Conservation (phyloP, 805 yeast genomes). For the Candida nanaspora region DNA sequence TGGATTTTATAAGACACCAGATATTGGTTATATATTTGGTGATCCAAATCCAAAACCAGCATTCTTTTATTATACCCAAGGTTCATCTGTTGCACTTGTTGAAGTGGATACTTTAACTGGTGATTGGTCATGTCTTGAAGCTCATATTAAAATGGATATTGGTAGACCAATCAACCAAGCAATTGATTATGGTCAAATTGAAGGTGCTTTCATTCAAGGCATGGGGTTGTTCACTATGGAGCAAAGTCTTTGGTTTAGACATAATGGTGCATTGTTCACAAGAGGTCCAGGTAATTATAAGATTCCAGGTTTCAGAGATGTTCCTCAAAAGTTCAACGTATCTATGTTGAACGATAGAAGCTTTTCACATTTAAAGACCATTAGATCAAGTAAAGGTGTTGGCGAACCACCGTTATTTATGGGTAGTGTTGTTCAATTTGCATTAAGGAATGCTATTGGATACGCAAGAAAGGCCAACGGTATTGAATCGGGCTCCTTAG, state of each 20-base stretch:
- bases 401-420: conserved; percentile 46
- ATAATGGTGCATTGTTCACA: conserved; percentile 34
- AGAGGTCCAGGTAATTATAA: conserved; percentile 44
- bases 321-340: conserved; percentile 38
- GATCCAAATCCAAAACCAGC: conserved; percentile 37
- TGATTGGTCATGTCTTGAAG: conserved; percentile 35
- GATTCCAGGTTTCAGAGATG: conserved; percentile 42
- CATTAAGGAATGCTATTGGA: conserved; percentile 35
- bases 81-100: conserved; percentile 33
- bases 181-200: conserved; percentile 43
- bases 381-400: conserved; percentile 38
- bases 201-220: conserved; percentile 44
- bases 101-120: conserved; percentile 43
- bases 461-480: conserved; percentile 29
- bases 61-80: conserved; percentile 40
- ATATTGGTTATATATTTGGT: conserved; percentile 35
- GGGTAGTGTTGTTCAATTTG: conserved; percentile 36
- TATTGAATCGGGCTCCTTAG: conserved; percentile 10
- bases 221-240: conserved; percentile 43
- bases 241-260: conserved; percentile 37
- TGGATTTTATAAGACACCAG: conserved; percentile 44
- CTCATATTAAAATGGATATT: conserved; percentile 41
- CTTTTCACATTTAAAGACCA: conserved; percentile 35
- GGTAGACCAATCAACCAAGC: conserved; percentile 43
- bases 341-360: conserved; percentile 32